These are phyloP conservation scores for Pyrenophora seminiperda DNA, from an alignment of 2,329 filamentous ascomycete species.

Conservation along the genomic window DNA sequence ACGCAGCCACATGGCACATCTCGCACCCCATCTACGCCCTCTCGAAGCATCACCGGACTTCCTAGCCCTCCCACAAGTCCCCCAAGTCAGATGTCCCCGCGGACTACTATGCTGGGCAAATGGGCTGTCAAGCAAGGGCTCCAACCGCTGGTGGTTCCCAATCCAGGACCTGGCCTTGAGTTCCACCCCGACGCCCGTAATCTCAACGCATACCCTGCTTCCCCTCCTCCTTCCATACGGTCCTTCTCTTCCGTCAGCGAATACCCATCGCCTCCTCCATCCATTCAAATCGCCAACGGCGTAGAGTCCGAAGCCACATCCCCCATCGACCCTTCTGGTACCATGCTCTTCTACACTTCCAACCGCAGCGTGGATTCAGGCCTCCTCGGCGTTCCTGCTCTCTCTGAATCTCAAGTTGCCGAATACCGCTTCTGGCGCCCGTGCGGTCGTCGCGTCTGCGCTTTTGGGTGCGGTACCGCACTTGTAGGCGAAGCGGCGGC, in stretches of 20 bases:
- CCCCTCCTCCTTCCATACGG: neutral
- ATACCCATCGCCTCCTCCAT: neutral
- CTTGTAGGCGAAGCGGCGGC: conserved; percentile 37
- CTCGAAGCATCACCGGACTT: neutral
- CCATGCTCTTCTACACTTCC: conserved; percentile 39
- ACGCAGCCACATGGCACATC: neutral
- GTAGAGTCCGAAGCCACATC: conserved; percentile 28
- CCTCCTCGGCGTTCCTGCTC: conserved; percentile 36
- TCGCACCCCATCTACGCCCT: conserved; percentile 4
- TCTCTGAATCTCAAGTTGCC: conserved; percentile 42
- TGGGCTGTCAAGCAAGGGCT: conserved; percentile 26
- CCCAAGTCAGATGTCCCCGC: conserved; percentile 25
- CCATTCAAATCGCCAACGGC: conserved; percentile 40
- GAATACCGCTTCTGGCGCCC: conserved; percentile 47
- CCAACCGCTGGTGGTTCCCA: conserved; percentile 6
- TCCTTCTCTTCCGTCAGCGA: neutral
- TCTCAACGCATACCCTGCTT: neutral
- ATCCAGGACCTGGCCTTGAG: neutral
- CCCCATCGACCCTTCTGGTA: conserved; percentile 35
- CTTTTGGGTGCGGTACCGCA: conserved; percentile 39
- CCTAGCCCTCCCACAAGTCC: conserved; percentile 24
- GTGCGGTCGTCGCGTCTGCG: conserved; percentile 37
- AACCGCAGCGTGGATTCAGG: conserved; percentile 36
- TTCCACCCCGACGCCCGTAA: conserved; percentile 8
- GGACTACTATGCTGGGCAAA: conserved; percentile 36